Conservation (phyloP, 1,284 basidiomycete species). For the Ustilago hordei region DNA sequence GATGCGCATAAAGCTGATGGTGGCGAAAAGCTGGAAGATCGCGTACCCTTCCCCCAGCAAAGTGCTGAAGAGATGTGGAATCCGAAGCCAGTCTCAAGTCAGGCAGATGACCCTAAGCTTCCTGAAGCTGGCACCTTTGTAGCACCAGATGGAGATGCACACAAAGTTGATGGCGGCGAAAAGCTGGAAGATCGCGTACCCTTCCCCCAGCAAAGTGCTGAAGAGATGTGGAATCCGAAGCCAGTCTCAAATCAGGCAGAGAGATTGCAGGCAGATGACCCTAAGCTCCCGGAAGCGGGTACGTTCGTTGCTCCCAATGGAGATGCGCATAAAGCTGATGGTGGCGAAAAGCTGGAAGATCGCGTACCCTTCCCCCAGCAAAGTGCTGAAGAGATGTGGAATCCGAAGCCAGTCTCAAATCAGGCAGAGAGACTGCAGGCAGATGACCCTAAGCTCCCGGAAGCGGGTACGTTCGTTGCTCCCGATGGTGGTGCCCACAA, state of each 20-base stretch:
- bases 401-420: not conserved
- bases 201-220: constrained; percentile 8
- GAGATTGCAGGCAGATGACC: constrained; percentile 13
- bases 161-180: not conserved
- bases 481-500: constrained; percentile 14
- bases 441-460: constrained; percentile 19
- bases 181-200: constrained; percentile 5
- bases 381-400: constrained; percentile 10
- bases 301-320: constrained; percentile 18
- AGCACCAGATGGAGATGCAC: not conserved
- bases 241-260: not conserved
- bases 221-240: constrained; percentile 11
- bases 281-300: constrained; percentile 17
- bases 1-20: not conserved
- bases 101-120: not conserved
- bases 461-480: constrained; percentile 16
- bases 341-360: not conserved
- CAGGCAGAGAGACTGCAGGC: not conserved
- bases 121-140: constrained; percentile 4
- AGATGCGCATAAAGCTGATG: not conserved
- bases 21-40: not conserved
- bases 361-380: constrained; percentile 10
- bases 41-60: constrained; percentile 8
- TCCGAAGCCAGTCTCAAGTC: not conserved
- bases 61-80: constrained; percentile 11